These are phyloP conservation scores for Sutorius eximius DNA, from an alignment of 1,284 basidiomycete genomes.

Conservation along the genomic window DNA sequence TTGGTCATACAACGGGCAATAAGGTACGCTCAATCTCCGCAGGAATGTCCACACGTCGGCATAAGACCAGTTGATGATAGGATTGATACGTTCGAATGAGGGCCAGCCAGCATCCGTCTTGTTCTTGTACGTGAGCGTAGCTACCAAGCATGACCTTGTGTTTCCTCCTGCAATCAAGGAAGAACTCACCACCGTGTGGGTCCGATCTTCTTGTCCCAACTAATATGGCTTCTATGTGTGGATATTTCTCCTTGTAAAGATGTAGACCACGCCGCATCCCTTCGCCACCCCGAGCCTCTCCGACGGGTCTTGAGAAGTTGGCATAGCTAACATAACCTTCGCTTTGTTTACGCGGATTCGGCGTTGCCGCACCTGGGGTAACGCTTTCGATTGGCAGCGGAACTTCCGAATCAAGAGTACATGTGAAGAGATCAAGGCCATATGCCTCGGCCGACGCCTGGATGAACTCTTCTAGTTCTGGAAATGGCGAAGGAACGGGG, in stretches of 20 bases:
- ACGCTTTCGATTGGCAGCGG: slow-evolving; percentile 39
- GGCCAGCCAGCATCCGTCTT: slow-evolving; percentile 92
- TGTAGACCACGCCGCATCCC: slow-evolving; percentile 84
- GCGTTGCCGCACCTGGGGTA: slow-evolving; percentile 28
- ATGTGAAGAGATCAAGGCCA: slow-evolving; percentile 76
- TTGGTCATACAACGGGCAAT: slow-evolving; percentile 88
- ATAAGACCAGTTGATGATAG: slow-evolving; percentile 95
- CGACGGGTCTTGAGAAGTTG: slow-evolving; percentile 34
- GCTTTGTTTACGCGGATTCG: slow-evolving; percentile 8
- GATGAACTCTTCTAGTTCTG: slow-evolving; percentile 84
- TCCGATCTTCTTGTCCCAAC: slow-evolving; percentile 88
- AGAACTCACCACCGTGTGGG: slow-evolving; percentile 84
- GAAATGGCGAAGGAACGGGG: slow-evolving; percentile 86
- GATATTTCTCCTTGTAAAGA: slow-evolving; percentile 68
- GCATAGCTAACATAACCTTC: neutral
- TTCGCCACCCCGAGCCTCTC: slow-evolving; percentile 61
- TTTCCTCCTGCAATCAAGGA: neutral
- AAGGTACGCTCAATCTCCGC: slow-evolving; percentile 72
- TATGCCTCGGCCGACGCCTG: slow-evolving; percentile 65
- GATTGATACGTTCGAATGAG: slow-evolving; percentile 86
- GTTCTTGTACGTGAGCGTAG: slow-evolving; percentile 67
- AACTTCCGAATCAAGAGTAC: slow-evolving; percentile 35
- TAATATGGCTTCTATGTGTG: slow-evolving; percentile 76
- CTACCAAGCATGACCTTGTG: slow-evolving; percentile 36
- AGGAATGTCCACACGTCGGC: slow-evolving; percentile 89